A percentile compares a stretch with the other conserved stretches of the same genome.
phyloP scores from a whole-genome alignment of 1,139 yeast species.

The Spathaspora sp. region DNA sequence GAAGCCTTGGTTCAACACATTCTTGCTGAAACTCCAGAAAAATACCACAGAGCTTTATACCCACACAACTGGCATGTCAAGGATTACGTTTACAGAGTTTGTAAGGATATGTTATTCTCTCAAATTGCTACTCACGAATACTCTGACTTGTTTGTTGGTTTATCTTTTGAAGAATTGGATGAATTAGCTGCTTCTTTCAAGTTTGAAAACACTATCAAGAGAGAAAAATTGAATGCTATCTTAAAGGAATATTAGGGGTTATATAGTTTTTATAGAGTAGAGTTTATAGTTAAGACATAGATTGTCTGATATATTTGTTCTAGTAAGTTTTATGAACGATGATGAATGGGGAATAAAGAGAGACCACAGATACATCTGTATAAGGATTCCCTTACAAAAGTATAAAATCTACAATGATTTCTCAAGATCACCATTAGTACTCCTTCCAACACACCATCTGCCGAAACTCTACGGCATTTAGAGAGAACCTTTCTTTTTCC shows the following conservation, averaged over 20 bases:
- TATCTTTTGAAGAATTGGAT: constrained; percentile 41
- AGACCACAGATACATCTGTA: too few species aligned
- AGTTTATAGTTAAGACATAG: too few species aligned
- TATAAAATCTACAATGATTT: too few species aligned
- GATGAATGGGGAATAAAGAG: too few species aligned
- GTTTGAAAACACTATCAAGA: constrained; percentile 39
- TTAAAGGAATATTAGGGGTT: constrained; percentile 15
- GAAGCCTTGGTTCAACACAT: constrained; percentile 32
- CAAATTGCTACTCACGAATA: constrained; percentile 42
- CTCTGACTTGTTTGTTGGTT: constrained; percentile 40
- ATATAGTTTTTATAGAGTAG: not conserved
- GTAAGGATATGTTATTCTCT: constrained; percentile 40
- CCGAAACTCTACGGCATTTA: too few species aligned
- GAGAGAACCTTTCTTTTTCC: not conserved
- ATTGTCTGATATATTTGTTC: not conserved
- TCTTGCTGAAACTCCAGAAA: constrained; percentile 32
- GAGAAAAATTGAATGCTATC: constrained; percentile 40
- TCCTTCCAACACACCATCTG: too few species aligned
- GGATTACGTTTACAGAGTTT: constrained; percentile 34
- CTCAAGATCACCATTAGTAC: too few species aligned
- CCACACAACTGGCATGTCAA: constrained; percentile 36
- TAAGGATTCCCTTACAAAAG: too few species aligned
- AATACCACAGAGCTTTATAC: constrained; percentile 30
- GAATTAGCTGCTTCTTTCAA: constrained; percentile 49
- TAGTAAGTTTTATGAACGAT: not conserved